Conservation (phyloP, 331 rosid genomes). For the Prunus yedoensis region DNA sequence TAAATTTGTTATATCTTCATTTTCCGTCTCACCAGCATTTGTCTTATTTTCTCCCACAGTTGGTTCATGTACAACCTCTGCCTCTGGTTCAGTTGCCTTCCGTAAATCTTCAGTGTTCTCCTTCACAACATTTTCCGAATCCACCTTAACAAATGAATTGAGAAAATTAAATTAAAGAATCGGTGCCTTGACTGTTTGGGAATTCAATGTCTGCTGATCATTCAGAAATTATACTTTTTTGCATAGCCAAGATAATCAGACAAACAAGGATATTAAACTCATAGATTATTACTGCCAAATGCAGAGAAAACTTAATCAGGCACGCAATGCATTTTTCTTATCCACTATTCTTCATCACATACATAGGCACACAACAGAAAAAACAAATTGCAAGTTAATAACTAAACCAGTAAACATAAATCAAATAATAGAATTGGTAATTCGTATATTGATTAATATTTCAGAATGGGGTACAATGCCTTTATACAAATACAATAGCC, state of each 20-base stretch:
- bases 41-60: slow-evolving; percentile 22
- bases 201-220: slow-evolving; percentile 34
- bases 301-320: background rate
- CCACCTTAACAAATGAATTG: slow-evolving; percentile 53
- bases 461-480: too few species aligned
- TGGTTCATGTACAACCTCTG: slow-evolving; percentile 9
- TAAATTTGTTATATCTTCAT: slow-evolving; percentile 28
- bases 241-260: background rate
- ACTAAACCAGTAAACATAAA: background rate
- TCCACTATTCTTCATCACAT: background rate
- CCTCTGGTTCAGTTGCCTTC: slow-evolving; percentile 10
- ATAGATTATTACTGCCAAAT: background rate
- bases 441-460: too few species aligned
- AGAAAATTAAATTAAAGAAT: slow-evolving; percentile 14
- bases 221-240: background rate
- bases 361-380: background rate
- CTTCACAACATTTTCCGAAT: slow-evolving; percentile 51
- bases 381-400: background rate
- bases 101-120: slow-evolving; percentile 5
- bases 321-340: background rate
- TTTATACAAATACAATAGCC: too few species aligned
- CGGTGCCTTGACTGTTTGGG: slow-evolving; percentile 10
- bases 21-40: background rate
- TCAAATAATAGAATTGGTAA: too few species aligned
- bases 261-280: background rate